Conservation (phyloP, 2,329 filamentous ascomycete species). For the Neonectria punicea region DNA sequence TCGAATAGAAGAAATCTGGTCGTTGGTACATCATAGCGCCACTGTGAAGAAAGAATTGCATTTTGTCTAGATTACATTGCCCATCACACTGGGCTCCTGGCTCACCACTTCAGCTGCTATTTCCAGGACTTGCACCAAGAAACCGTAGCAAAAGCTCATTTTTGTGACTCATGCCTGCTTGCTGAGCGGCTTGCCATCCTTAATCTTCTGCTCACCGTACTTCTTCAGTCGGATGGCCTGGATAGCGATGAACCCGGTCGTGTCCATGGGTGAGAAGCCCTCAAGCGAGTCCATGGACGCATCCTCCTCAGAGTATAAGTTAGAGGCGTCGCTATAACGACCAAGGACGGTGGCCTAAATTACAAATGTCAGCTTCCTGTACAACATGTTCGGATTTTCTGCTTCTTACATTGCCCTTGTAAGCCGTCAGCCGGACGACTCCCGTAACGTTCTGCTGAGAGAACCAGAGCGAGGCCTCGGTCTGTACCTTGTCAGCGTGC, state of each 20-base stretch:
- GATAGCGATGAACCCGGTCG: constrained; percentile 69
- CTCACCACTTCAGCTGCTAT: background rate
- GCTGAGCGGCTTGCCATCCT: constrained; percentile 20
- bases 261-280: constrained; percentile 54
- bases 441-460: constrained; percentile 61
- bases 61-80: background rate
- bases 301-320: constrained; percentile 59
- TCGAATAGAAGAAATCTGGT: background rate
- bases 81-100: background rate
- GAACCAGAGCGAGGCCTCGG: constrained; percentile 69
- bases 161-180: background rate
- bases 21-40: too few relatives aligned
- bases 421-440: constrained; percentile 48
- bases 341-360: constrained; percentile 46
- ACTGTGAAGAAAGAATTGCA: background rate
- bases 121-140: background rate
- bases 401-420: constrained; percentile 36
- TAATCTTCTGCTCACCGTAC: constrained; percentile 32
- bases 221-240: constrained; percentile 72
- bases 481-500: background rate
- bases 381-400: background rate
- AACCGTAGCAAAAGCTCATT: too few relatives aligned
- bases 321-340: constrained; percentile 51
- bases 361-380: background rate
- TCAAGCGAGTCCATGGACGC: constrained; percentile 60